Evolutionary conservation across 495 filamentous ascomycete genomes (phyloP), one percentile per base, ranked within the genome.

Genomic region (Collariella sp.): DNA sequence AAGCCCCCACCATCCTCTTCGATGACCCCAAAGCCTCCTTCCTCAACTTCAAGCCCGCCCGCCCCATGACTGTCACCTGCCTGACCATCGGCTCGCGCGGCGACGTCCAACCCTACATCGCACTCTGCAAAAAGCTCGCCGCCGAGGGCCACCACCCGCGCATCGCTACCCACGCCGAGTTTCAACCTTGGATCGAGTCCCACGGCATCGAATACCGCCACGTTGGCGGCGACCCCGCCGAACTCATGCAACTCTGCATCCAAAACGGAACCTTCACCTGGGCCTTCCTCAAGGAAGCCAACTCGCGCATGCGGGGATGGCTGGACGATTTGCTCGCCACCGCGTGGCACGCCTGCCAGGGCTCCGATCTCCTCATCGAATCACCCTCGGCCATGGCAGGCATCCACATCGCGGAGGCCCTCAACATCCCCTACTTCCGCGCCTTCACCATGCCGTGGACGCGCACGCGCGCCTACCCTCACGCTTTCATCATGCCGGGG

Each of bases 401-500:
- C 26, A 96, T 98, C 40, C 93, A 98, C 67, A 96, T 98, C 56
- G 93, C 93, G n/a, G 94, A 98, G 71, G 90, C 90, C 7, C 77
- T 98, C 5, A 77, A 79, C 31, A 94, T 98, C 46, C 93, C 93
- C 6, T 98, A 98, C 64, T 97, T 97, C 76, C 83, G 93, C 55
- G 94, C 90, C 0, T 98, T 98, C 68, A 93, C 91, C 16, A 98
- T 98, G 93, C 94, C 93, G 13, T 98, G 93, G 93, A 91, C 94
- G 0, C 83, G 91, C 41, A 98, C 93, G 20, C 77, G 94, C 46
- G 88, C 94, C 3, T 98, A 98, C 62, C 93, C 93, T 12, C 93
- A 98, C 72, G 94, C 93, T 6, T 98, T 98, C 72, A 86, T 89
- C n/a, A 89, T 95, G 34, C 89, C 89, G 11, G 87, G 91, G 48